A percentile compares a stretch with the other conserved stretches of the same genome.
These are phyloP conservation scores for Lojkania enalia DNA, from an alignment of 2,329 filamentous ascomycete species.

Conservation along the genomic window DNA sequence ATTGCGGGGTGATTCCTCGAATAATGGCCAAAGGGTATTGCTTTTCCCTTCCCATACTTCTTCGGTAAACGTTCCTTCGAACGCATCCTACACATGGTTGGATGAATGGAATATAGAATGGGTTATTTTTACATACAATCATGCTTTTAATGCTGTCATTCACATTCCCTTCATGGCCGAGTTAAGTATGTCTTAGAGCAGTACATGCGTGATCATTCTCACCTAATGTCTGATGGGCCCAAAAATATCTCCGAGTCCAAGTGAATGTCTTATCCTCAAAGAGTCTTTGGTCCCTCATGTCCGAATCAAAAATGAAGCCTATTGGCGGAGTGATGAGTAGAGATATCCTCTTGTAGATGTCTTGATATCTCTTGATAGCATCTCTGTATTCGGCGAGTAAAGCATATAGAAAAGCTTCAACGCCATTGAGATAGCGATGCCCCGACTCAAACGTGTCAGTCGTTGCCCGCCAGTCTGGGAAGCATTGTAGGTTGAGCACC, in stretches of 20 bases:
- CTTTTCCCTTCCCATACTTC: conserved; percentile 62
- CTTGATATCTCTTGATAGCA: conserved; percentile 60
- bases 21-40: conserved; percentile 60
- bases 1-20: conserved; percentile 52
- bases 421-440: conserved; percentile 62
- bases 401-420: conserved; percentile 63
- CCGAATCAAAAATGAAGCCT: conserved; percentile 62
- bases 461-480: conserved; percentile 58
- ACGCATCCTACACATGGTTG: too few relatives aligned
- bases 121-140: too few relatives aligned
- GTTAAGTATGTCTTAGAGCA: neutral
- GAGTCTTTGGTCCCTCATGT: conserved; percentile 60
- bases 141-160: conserved; percentile 64
- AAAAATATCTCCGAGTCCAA: conserved; percentile 65
- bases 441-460: conserved; percentile 60
- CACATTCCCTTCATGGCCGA: conserved; percentile 58
- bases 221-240: conserved; percentile 59
- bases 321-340: conserved; percentile 63
- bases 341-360: conserved; percentile 61
- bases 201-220: neutral
- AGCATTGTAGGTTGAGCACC: conserved; percentile 54
- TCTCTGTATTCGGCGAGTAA: conserved; percentile 64
- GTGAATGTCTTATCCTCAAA: conserved; percentile 66
- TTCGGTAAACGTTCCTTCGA: conserved; percentile 60
- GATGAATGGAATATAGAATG: too few relatives aligned